Evolutionary conservation across 176 grass and related monocot species (phyloP), one percentile per base, ranked within the genome.

Genomic region (Raddia guianensis): DNA sequence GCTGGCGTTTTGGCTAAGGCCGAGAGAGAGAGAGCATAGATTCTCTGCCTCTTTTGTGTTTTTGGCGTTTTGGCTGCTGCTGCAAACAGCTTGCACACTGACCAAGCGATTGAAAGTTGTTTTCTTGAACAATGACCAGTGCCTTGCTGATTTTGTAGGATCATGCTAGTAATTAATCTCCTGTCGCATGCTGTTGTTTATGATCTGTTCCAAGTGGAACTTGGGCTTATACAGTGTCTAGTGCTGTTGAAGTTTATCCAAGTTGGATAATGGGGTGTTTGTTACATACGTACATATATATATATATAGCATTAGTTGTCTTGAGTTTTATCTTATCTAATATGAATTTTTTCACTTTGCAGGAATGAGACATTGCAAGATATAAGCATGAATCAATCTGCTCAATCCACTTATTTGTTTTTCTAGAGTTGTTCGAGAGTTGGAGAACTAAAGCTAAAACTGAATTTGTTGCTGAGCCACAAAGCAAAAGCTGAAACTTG

Each of bases 361-460:
- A 71, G 59, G 73, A 85, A 75, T 54, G 86, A 90, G 70, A 81
- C 86, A 14, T 69, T 90, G 78, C 82, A 88, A 82, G 77, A 80
- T 80, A 58, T 72, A 47, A 8, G 76, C 18, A 83, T 59, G 52
- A 82, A 83, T 70, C 85, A 88, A 71, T 63, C 83, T 66, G 70
- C 53, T 73, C 79, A 73, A 86, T 69, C 78, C 50, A 80, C 70
- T 78, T 40, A 0, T 27, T 27, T 27, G 27, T 27, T 27, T 27
- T 27, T 27, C 27, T 27, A 27, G 27, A 27, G 27, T 27, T 27
- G 27, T 27, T 27, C 27, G 27, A 27, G 27, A 27, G 27, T 27
- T 27, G 27, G 27, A 27, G 27, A 27, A 27, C 27, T 27, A 27
- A 27, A 27, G 0, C 27, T 27, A 1, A 27, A 27, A 27, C 27